These are phyloP conservation scores for Ormosia emarginata DNA, from an alignment of 306 rosid genomes.

Conservation along the genomic window DNA sequence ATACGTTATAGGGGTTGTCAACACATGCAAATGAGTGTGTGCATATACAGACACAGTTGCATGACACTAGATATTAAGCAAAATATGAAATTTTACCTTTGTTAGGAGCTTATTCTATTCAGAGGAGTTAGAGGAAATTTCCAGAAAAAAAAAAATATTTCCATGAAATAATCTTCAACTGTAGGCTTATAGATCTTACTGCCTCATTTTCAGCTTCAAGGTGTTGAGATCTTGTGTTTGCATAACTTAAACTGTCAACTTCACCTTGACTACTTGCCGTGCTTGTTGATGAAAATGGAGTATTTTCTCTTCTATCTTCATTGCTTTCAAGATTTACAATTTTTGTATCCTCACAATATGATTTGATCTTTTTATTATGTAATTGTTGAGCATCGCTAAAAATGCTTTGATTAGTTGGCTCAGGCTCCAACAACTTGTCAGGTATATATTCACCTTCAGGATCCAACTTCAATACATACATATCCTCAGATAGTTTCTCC, in stretches of 20 bases:
- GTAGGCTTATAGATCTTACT: constrained; percentile 31
- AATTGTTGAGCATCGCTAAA: constrained; percentile 34
- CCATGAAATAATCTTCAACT: not conserved
- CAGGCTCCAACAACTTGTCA: constrained; percentile 25
- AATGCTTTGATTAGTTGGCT: constrained; percentile 18
- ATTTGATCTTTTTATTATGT: constrained; percentile 44
- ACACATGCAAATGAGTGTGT: not conserved
- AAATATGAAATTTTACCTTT: not conserved
- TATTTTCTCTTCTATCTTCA: constrained; percentile 28
- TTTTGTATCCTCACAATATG: constrained; percentile 30
- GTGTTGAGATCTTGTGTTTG: constrained; percentile 23
- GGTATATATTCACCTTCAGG: constrained; percentile 25
- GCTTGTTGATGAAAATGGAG: constrained; percentile 12
- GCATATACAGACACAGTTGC: not conserved
- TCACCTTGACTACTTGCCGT: constrained; percentile 24
- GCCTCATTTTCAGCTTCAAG: constrained; percentile 38
- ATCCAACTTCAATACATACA: constrained; percentile 47
- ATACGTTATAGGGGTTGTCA: not conserved
- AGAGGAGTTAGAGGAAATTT: not conserved
- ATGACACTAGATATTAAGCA: not conserved
- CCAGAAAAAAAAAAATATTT: not conserved
- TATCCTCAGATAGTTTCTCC: constrained; percentile 63
- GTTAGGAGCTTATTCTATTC: constrained; percentile 2
- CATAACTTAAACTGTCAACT: constrained; percentile 10
- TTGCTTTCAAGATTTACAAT: constrained; percentile 17